These are phyloP conservation scores for Phytopythium helicoides DNA, from an alignment of 352 stramenopile genomes.

Conservation along the genomic window DNA sequence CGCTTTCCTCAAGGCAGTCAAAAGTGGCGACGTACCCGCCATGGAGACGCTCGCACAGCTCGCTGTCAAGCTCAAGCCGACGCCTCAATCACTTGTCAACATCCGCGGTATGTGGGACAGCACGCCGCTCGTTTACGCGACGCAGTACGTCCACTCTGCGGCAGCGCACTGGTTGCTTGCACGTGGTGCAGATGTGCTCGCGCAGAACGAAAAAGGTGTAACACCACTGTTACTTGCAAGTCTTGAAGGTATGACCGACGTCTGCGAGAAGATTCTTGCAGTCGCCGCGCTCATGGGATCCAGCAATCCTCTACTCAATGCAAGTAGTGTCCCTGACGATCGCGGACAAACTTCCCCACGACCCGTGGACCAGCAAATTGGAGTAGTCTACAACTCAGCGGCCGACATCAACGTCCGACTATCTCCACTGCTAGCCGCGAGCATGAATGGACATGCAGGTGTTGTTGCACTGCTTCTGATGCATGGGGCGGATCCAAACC, in stretches of 20 bases:
- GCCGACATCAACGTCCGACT: conserved; percentile 57
- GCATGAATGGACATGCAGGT: conserved; percentile 69
- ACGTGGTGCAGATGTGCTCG: conserved; percentile 31
- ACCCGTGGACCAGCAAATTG: conserved; percentile 43
- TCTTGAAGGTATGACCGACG: conserved; percentile 55
- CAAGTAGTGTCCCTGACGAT: too few species aligned
- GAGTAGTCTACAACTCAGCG: conserved; percentile 70
- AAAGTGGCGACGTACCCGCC: conserved; percentile 40
- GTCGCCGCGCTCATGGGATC: conserved; percentile 1
- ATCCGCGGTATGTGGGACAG: conserved; percentile 83
- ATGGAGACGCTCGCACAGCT: conserved; percentile 24
- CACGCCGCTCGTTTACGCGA: conserved; percentile 73
- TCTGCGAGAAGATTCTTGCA: conserved; percentile 40
- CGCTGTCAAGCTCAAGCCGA: background rate
- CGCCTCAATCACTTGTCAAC: conserved; percentile 35
- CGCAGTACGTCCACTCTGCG: conserved; percentile 56
- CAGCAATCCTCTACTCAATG: too few species aligned
- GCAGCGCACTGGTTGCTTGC: conserved; percentile 61
- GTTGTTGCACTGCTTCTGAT: conserved; percentile 49
- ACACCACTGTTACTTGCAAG: conserved; percentile 68
- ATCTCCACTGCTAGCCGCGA: conserved; percentile 58
- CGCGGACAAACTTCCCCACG: background rate
- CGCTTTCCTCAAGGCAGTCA: conserved; percentile 68
- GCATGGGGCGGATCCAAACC: conserved; percentile 20
- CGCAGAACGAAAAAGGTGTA: conserved; percentile 68